Percentiles rank a stretch among this genome's conserved stretches.
Evolutionary conservation across 345 rosid genomes (phyloP).

Genomic region (Microcos paniculata): DNA sequence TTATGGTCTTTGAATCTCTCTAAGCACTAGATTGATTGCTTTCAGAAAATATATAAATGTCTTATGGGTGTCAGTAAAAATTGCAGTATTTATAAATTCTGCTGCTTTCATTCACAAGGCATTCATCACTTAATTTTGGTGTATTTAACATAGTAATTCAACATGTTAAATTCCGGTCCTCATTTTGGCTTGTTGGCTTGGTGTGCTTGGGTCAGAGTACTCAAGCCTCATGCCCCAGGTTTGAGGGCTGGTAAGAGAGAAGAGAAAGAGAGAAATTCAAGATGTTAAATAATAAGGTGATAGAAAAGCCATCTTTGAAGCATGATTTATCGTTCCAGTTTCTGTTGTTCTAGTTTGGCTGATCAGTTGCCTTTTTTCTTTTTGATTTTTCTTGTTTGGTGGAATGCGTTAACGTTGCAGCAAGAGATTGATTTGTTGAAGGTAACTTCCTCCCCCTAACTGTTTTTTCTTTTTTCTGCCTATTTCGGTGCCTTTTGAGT

Average conservation of each 20-base stretch:
- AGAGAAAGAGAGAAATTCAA: too few relatives aligned
- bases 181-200: too few relatives aligned
- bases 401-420: conserved; percentile 50
- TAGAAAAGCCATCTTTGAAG: background rate
- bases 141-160: background rate
- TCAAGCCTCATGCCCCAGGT: too few relatives aligned
- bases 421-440: conserved; percentile 98
- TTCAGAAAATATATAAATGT: background rate
- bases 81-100: background rate
- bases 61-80: background rate
- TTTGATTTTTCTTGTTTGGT: conserved; percentile 25
- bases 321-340: background rate
- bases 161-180: too few relatives aligned
- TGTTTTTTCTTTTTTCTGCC: background rate
- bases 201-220: too few relatives aligned
- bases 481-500: background rate
- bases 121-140: background rate
- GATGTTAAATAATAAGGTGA: too few relatives aligned
- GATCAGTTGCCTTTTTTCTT: conserved; percentile 35
- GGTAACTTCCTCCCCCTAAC: conserved; percentile 42
- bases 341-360: conserved; percentile 27
- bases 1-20: background rate
- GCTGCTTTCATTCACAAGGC: background rate
- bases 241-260: too few relatives aligned
- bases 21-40: background rate